These are phyloP conservation scores for Kluyveromyces sp. DNA, from an alignment of 1,139 yeast genomes.

Conservation along the genomic window DNA sequence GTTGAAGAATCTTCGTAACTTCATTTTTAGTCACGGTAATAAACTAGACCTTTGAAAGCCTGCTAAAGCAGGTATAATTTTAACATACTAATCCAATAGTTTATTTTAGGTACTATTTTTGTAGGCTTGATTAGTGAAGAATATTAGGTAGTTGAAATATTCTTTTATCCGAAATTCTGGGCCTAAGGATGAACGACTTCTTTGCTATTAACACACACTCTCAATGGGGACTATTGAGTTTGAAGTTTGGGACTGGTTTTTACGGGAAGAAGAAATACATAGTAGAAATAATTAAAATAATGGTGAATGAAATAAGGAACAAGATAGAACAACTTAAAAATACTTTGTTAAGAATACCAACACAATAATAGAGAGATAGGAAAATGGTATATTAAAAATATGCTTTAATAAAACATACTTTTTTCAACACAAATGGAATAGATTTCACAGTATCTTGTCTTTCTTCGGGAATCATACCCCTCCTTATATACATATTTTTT, in stretches of 20 bases:
- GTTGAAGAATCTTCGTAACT: too few relatives aligned
- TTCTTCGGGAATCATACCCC: conserved; percentile 1
- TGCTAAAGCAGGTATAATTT: too few relatives aligned
- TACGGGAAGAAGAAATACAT: not conserved
- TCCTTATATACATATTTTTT: conserved; percentile 1
- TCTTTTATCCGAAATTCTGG: too few relatives aligned
- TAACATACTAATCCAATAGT: too few relatives aligned
- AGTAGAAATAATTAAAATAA: not conserved
- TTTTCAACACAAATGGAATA: too few relatives aligned
- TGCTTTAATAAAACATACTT: too few relatives aligned
- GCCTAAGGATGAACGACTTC: not conserved
- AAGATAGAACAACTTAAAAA: not conserved
- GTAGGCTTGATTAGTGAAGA: too few relatives aligned
- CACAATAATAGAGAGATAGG: not conserved
- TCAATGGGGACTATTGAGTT: not conserved
- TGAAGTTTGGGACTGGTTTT: not conserved
- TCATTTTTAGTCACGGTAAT: too few relatives aligned
- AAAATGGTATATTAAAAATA: too few relatives aligned
- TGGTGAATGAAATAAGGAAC: not conserved
- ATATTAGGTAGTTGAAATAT: too few relatives aligned
- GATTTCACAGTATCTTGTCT: not conserved
- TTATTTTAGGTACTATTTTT: too few relatives aligned
- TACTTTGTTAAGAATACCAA: not conserved
- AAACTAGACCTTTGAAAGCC: too few relatives aligned
- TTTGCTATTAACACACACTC: conserved; percentile 2